Conservation (phyloP, 331 rosid genomes). For the Arachis monticola region DNA sequence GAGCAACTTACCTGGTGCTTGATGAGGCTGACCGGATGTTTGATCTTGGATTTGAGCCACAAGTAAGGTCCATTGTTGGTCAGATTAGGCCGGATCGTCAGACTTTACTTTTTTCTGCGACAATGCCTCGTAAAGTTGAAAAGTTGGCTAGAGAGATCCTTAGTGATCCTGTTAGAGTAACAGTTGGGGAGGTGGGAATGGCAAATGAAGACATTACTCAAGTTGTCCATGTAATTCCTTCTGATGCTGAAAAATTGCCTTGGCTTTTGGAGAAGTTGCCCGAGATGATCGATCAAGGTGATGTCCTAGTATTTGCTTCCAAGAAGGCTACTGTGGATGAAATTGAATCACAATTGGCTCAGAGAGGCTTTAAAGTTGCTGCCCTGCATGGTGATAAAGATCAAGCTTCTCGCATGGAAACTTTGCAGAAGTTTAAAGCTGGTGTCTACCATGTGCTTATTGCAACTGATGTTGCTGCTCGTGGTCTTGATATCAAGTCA, state of each 20-base stretch:
- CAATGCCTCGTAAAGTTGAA: slow-evolving; percentile 94
- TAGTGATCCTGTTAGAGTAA: slow-evolving; percentile 84
- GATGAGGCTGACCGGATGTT: slow-evolving; percentile 99
- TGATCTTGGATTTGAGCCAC: slow-evolving; percentile 99
- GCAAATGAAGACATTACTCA: slow-evolving; percentile 99
- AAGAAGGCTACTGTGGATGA: slow-evolving; percentile 95
- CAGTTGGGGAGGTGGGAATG: slow-evolving; percentile 97
- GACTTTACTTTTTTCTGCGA: slow-evolving; percentile 91
- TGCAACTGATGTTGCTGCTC: slow-evolving; percentile 99
- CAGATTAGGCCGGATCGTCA: slow-evolving; percentile 98
- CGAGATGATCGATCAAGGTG: slow-evolving; percentile 90
- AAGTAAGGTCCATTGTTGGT: slow-evolving; percentile 93
- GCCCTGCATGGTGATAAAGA: slow-evolving; percentile 98
- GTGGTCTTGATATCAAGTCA: slow-evolving; percentile 97
- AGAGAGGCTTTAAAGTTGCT: slow-evolving; percentile 77
- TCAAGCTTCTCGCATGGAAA: slow-evolving; percentile 95
- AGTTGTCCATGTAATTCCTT: slow-evolving; percentile 89
- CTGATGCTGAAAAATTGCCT: slow-evolving; percentile 83
- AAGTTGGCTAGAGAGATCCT: slow-evolving; percentile 94
- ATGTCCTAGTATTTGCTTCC: slow-evolving; percentile 90
- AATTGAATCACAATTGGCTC: slow-evolving; percentile 76
- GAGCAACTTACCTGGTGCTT: slow-evolving; percentile 92
- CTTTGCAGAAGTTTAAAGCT: slow-evolving; percentile 88
- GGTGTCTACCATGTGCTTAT: slow-evolving; percentile 86
- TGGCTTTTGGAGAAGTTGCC: slow-evolving; percentile 90